phyloP scores from a whole-genome alignment of 2,329 filamentous ascomycete species.

The Colletotrichum siamense region DNA sequence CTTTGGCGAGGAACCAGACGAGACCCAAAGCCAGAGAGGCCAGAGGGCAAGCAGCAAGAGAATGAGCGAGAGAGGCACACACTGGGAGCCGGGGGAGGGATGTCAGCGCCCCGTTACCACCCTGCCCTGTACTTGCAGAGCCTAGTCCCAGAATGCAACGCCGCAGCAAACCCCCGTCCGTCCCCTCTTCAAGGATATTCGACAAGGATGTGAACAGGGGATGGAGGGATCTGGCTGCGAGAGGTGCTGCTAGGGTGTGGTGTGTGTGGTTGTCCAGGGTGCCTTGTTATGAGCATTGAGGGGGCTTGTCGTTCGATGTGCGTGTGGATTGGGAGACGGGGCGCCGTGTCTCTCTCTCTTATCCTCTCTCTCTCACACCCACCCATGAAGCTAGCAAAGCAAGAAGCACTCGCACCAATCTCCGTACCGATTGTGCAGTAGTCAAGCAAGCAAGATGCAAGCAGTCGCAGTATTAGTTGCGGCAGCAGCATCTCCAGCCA shows the following conservation, averaged over 20 bases:
- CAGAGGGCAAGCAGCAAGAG: not conserved
- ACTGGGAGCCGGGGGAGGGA: not conserved
- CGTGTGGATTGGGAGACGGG: not conserved
- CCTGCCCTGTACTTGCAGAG: constrained; percentile 6
- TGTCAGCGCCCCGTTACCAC: constrained; percentile 12
- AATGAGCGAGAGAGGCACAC: not conserved
- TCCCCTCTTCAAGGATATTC: constrained; percentile 18
- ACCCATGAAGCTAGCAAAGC: not conserved
- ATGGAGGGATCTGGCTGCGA: constrained; percentile 17
- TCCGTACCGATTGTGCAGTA: not conserved
- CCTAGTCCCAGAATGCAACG: constrained; percentile 18
- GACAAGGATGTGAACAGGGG: not conserved
- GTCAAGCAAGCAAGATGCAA: not conserved
- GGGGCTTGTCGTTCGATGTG: constrained; percentile 5
- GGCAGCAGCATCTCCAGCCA: not conserved
- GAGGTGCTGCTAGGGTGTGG: not conserved
- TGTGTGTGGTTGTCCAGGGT: not conserved
- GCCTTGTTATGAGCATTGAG: constrained; percentile 9
- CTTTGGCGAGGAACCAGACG: not conserved
- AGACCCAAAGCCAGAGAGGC: not conserved
- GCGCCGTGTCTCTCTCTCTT: not conserved
- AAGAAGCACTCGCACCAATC: not conserved
- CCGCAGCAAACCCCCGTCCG: constrained; percentile 12
- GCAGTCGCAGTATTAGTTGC: not conserved
- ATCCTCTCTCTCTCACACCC: not conserved